Evolutionary conservation across 192 early-diverging fungal species (phyloP), one percentile per base, ranked within the genome.

Genomic region (Backusella psychrophila): DNA sequence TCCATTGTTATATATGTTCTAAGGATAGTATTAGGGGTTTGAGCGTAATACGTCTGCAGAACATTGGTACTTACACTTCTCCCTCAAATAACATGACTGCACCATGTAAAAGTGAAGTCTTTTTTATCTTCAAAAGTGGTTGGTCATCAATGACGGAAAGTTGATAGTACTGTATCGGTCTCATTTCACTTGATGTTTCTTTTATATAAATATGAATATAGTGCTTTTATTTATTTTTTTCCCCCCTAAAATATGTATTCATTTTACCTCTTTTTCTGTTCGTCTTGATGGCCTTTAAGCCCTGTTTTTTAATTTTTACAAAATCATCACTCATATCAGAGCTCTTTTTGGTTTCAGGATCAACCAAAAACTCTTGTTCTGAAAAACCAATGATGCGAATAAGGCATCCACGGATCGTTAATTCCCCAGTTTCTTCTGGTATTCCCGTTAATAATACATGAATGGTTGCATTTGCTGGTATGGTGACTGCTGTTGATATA

Each of bases 31-130:
- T 21, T 69, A 56, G 11, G 9, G n/a, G 1, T 34, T 41, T 9
- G 35, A 71, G 42, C 12, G 4, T 7, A 19, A 19, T 29, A 67
- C 44, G 17, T 23, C 7, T 21, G 6, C 3, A 6, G 9, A 7
- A 56, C 9, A 44, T 42, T 42, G 12, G n/a, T 41, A 73, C 81
- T 34, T 82, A 94, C 92, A 82, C 81, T 82, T 95, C 94, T 36
- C 94, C 94, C 71, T 96, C 94, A 75, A 91, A 95, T 11, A 95
- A 72, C 92, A 94, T 95, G 17, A 94, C 75, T 7, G 93, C 92
- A 56, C 88, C 86, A 73, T 91, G 88, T 76, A 82, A 79, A n/a
- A 82, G 80, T 31, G 82, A 91, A 23, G 83, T 90, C 19, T 73
- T 85, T 71, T 78, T 91, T 36, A 94, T 88, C 73, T 94, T 89